Base-by-base conservation (phyloP, 2,329 filamentous ascomycete genomes). In the Celoporthe dispersa region DNA sequence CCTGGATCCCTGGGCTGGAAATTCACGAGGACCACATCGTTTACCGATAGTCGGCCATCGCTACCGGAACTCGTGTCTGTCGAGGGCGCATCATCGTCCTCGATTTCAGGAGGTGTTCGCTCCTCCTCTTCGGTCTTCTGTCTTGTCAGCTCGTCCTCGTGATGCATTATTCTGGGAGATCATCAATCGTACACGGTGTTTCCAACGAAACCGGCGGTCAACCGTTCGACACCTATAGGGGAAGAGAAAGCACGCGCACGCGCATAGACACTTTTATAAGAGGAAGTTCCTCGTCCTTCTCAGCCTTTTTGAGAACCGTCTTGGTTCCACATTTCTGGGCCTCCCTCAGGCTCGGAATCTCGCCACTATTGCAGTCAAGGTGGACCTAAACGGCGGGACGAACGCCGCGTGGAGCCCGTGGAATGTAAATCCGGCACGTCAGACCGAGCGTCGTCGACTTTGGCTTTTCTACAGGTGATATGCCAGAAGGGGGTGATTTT, bases 1-100 rank as follows among this genome's bases (percentile, higher is more conserved):
- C 64, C 70, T 55, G 64, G 64, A 19, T 71, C 70, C 1, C 55
- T 68, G 22, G 70, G 70, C 28, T 62, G 60, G 61, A 71, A 71
- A 1, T 64, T 44, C 41, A 71, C 70, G n/a, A 67, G 14, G 22
- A 61, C 3, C 4, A 66, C 53, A 63, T 70, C 44, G 51, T 63
- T 35, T 22, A 59, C 33, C 16, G 69, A 62, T 12, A 60, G 28
- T 19, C 31, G 53, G 25, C n/a, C 64, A 31, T 68, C 53, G 41
- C 51, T 71, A 3, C 55, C 60, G 12, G 65, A 57, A 51, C 57
- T 48, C 35, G 39, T 25, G 7, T 67, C 64, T 12, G 70, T 70
- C 2, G 70, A 62, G 7, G 62, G 64, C 7, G n/a, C n/a, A 0
- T 63, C 68, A 16, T n/a, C 11, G n/a, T 64, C 16, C 2, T 66